Evolutionary conservation across 306 rosid species (phyloP).

Genomic region (Erythrophleum fordii): DNA sequence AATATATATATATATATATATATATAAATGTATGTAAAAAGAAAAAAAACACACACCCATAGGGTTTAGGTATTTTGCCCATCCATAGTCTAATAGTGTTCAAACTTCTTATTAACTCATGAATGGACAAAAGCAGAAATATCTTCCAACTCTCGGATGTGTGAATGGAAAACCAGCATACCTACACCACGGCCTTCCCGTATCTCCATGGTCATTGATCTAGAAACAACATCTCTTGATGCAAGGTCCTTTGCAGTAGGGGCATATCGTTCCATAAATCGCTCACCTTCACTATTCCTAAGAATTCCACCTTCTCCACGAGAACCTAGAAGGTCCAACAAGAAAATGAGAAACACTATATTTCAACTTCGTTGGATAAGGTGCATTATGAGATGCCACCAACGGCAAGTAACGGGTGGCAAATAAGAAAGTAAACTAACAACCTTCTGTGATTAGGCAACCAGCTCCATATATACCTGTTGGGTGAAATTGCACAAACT

Average conservation of each 20-base stretch:
- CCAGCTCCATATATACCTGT: conserved; percentile 99
- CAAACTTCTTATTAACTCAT: background rate
- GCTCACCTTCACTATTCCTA: conserved; percentile 94
- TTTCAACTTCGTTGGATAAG: conserved; percentile 28
- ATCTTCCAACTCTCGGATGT: background rate
- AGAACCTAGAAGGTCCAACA: conserved; percentile 69
- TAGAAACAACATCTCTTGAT: conserved; percentile 91
- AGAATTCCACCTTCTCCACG: conserved; percentile 99
- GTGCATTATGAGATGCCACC: conserved; percentile 29
- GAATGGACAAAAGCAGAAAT: conserved; percentile 3
- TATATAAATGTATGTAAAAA: no score
- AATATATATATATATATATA: no score
- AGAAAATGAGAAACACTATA: conserved; percentile 30
- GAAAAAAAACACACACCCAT: no score
- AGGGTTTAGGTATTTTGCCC: background rate
- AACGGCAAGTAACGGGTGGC: conserved; percentile 14
- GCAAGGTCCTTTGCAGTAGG: conserved; percentile 99
- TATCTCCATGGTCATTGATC: conserved; percentile 99
- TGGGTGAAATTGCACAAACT: conserved; percentile 97
- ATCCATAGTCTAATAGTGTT: conserved; percentile 13
- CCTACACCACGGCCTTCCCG: conserved; percentile 99
- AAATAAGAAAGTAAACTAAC: conserved; percentile 35
- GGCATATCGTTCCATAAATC: conserved; percentile 98
- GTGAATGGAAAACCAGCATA: conserved; percentile 43
- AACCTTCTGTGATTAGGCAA: conserved; percentile 97